Evolutionary conservation across 2,329 filamentous ascomycete species (phyloP), one percentile per base, ranked within the genome.

Genomic region (Bipolaris victoriae): DNA sequence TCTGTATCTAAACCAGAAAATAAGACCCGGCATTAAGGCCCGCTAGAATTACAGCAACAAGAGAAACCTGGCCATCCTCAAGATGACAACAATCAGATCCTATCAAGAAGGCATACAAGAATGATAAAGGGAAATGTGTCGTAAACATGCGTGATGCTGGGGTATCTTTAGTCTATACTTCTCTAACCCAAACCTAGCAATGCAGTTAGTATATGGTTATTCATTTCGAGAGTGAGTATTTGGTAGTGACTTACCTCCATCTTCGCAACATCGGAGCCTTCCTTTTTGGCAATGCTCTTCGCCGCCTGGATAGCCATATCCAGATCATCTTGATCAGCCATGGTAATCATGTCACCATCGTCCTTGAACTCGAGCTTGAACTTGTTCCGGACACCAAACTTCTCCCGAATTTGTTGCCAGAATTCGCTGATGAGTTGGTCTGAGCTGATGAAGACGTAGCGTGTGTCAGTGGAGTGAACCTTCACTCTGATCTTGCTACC

Each of bases 281-380:
- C 89, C 76, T 86, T 90, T 78, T 83, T 86, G 46, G 90, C 92
- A 57, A 81, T 79, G 48, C 84, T 84, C 76, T 87, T 90, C 6
- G 88, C 88, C 45, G 82, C 84, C 75, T 86, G 84, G 52, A 98
- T 83, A 26, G 91, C 88, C 87, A 97, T 90, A 49, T 98, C 93
- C 61, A 97, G 79, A 79, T 99, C 95, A 71, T 99, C 95, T 76
- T 97, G 91, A 76, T 99, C 95, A 29, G 90, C 92, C 86, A 99
- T 89, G 31, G 94, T 97, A 71, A 99, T 96, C 90, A 97, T 94
- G 71, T 98, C 94, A 65, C 91, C 90, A 66, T 98, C 95, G 62
- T 96, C 92, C 70, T 85, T 86, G 67, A 93, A 86, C 81, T 95
- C 95, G 77, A 97, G 89, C 83, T 93, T 96, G 80, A 97, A 94